phyloP scores from a whole-genome alignment of 306 rosid genomes.

The Dalbergia cultrata region DNA sequence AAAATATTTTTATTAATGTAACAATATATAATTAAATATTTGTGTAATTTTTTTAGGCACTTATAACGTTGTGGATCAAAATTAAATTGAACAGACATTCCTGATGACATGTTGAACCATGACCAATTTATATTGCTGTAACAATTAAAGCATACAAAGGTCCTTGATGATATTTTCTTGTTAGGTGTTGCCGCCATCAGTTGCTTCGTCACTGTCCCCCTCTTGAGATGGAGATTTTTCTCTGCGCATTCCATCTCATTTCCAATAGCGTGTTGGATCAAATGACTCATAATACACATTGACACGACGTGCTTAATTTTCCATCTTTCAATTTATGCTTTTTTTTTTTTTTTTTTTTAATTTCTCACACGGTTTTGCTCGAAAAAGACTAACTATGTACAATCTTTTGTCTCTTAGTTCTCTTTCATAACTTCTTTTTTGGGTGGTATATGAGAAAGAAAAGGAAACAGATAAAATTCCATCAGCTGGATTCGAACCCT shows the following conservation, averaged over 20 bases:
- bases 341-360: background rate
- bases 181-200: background rate
- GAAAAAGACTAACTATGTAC: background rate
- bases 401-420: background rate
- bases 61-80: too few relatives aligned
- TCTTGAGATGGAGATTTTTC: background rate
- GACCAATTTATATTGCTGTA: too few relatives aligned
- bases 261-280: background rate
- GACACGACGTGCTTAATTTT: conserved; percentile 1
- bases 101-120: too few relatives aligned
- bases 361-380: conserved; percentile 10
- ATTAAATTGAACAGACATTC: too few relatives aligned
- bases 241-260: conserved; percentile 14
- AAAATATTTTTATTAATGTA: too few relatives aligned
- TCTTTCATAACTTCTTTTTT: too few relatives aligned
- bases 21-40: too few relatives aligned
- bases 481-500: too few relatives aligned
- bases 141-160: too few relatives aligned
- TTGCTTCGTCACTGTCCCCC: background rate
- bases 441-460: too few relatives aligned
- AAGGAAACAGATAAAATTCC: too few relatives aligned
- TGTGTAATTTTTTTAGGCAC: too few relatives aligned
- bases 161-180: background rate
- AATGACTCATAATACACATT: background rate
- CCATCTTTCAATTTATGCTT: background rate